A percentile compares a stretch with the other conserved stretches of the same genome.
These are phyloP conservation scores for Schizochytrium sp. DNA, from an alignment of 108 stramenopile genomes.

Conservation along the genomic window DNA sequence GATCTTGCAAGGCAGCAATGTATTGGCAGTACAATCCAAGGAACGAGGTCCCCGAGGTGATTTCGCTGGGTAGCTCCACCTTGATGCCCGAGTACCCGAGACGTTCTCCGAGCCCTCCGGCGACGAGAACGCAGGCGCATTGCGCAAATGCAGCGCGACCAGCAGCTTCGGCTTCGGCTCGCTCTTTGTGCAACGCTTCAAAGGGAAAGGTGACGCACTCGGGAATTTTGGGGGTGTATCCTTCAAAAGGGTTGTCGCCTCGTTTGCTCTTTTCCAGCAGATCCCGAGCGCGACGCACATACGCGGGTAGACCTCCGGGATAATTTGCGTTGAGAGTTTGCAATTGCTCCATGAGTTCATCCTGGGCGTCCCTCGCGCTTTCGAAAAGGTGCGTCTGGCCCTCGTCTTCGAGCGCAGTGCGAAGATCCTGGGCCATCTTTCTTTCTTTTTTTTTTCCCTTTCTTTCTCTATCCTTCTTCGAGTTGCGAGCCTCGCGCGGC, in stretches of 20 bases:
- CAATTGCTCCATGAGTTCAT: conserved; percentile 34
- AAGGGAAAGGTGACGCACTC: neutral
- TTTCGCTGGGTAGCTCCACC: conserved; percentile 84
- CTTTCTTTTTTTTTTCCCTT: too few relatives aligned
- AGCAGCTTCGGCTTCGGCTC: conserved; percentile 16
- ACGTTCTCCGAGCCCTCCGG: conserved; percentile 90
- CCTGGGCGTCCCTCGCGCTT: neutral
- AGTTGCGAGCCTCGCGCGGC: too few relatives aligned
- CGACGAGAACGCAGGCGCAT: conserved; percentile 46
- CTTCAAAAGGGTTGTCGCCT: conserved; percentile 84
- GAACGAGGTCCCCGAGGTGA: conserved; percentile 70
- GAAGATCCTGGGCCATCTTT: neutral
- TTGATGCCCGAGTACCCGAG: conserved; percentile 90
- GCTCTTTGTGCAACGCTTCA: neutral
- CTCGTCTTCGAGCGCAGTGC: neutral
- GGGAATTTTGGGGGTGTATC: conserved; percentile 72
- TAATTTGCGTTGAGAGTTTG: conserved; percentile 76
- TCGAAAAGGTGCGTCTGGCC: conserved; percentile 11
- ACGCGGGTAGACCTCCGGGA: conserved; percentile 80
- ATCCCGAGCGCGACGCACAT: conserved; percentile 68
- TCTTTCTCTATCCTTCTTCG: neutral
- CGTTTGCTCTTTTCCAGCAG: conserved; percentile 73
- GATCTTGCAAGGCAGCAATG: conserved; percentile 81
- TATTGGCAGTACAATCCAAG: conserved; percentile 75
- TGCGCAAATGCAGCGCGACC: neutral